Base-by-base conservation (phyloP, 495 filamentous ascomycete genomes). In the Penicillium cinerascens region DNA sequence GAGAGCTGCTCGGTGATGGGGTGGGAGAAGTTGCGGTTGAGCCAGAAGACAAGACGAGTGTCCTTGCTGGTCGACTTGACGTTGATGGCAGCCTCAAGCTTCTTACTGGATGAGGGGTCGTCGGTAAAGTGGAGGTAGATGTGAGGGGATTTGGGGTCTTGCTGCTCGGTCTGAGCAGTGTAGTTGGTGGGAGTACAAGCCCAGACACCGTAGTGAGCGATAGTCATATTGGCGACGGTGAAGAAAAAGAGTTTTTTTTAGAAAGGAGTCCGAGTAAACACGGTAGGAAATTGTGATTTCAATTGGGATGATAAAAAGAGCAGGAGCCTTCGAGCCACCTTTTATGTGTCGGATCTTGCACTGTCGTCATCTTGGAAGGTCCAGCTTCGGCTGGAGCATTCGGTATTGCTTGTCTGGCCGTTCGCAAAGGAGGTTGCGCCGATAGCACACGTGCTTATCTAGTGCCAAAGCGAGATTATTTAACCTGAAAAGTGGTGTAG, bases 121-220 rank as follows among this genome's bases (percentile, higher is more conserved):
- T 66, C 59, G 26, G 57, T 63, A 51, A 66, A 66, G 44, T 66
- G 49, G 26, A 66, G 64, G 44, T 61, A 55, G 50, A 66, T 61
- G 39, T 64, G 64, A 8, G 64, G 60, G 7, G 64, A 66, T 33
- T 55, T 64, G 29, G 64, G 44, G 44, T 66, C 64, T 42, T 66
- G 42, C 40, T 54, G 20, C 17, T 47, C 45, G 18, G 55, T 58
- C 41, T 66, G 51, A 6, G 64, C 57, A n/a, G 44, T 42, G 49
- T 61, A 66, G 49, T 40, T 47, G 20, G 55, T 66, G 16, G 58
- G 60, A 16, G 55, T 56, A n/a, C 52, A 63, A 13, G 55, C 55
- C 64, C 64, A 66, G 50, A 66, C 64, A 42, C 64, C 64, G 23
- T 66, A 66, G 39, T 66, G 60, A 15, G 64, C 44, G 50, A 66